phyloP scores from a whole-genome alignment of 495 filamentous ascomycete species.

The Hyaloscypha bicolor region DNA sequence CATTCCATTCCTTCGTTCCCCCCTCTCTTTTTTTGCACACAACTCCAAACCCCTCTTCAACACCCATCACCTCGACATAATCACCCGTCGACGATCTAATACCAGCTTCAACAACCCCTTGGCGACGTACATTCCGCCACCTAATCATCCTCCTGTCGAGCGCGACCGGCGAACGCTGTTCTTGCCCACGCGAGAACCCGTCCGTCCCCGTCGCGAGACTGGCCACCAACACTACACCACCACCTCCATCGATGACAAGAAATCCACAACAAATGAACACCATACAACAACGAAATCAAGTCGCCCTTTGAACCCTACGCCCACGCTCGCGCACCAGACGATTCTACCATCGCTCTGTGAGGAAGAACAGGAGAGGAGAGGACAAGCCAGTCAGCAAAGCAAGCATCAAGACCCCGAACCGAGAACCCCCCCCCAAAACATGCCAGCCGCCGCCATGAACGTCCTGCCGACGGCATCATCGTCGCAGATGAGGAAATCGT shows the following conservation, averaged over 20 bases:
- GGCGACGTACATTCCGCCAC: slow-evolving; percentile 51
- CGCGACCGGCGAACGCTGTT: slow-evolving; percentile 42
- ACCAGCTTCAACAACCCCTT: slow-evolving; percentile 35
- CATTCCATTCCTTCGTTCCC: slow-evolving; percentile 41
- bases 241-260: slow-evolving; percentile 51
- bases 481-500: slow-evolving; percentile 58
- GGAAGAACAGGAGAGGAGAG: slow-evolving; percentile 20
- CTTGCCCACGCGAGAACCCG: slow-evolving; percentile 48
- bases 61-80: slow-evolving; percentile 31
- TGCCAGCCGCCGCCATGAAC: slow-evolving; percentile 68
- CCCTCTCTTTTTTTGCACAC: slow-evolving; percentile 43
- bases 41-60: slow-evolving; percentile 31
- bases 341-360: slow-evolving; percentile 42
- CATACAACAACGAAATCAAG: slow-evolving; percentile 49
- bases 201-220: slow-evolving; percentile 42
- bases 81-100: slow-evolving; percentile 14
- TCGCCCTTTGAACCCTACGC: slow-evolving; percentile 62
- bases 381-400: slow-evolving; percentile 17
- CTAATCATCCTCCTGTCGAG: slow-evolving; percentile 35
- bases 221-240: slow-evolving; percentile 35
- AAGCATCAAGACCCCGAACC: slow-evolving; percentile 36
- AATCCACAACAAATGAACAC: slow-evolving; percentile 60
- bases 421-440: slow-evolving; percentile 35
- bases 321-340: slow-evolving; percentile 39
- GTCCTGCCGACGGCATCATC: slow-evolving; percentile 55